phyloP scores from a whole-genome alignment of 2,329 filamentous ascomycete genomes.

The Clonostachys chloroleuca region DNA sequence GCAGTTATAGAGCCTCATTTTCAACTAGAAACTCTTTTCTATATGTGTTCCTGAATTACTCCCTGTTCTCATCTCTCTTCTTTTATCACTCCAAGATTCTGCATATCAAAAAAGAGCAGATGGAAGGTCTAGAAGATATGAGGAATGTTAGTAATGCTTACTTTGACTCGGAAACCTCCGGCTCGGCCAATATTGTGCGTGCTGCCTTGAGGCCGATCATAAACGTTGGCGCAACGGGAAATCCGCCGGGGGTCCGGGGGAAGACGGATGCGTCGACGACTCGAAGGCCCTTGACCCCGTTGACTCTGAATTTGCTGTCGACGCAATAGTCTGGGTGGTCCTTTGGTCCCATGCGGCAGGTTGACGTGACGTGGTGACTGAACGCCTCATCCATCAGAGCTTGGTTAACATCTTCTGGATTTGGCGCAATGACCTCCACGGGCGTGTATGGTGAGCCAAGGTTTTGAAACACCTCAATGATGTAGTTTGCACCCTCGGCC shows the following conservation, averaged over 20 bases:
- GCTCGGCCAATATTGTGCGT: constrained; percentile 37
- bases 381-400: neutral
- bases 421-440: constrained; percentile 22
- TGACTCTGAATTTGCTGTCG: constrained; percentile 49
- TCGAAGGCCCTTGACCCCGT: constrained; percentile 46
- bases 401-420: neutral
- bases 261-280: constrained; percentile 55
- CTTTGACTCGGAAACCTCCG: too few relatives aligned
- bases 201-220: constrained; percentile 56
- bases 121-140: too few relatives aligned
- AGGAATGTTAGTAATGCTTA: too few relatives aligned
- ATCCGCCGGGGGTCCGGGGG: constrained; percentile 18
- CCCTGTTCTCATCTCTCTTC: too few relatives aligned
- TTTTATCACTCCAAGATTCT: too few relatives aligned
- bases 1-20: too few relatives aligned
- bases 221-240: constrained; percentile 41
- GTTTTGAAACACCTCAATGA: neutral
- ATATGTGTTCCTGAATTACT: too few relatives aligned
- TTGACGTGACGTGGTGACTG: neutral
- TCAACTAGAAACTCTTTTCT: too few relatives aligned
- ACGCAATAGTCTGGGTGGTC: constrained; percentile 48
- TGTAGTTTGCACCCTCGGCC: neutral
- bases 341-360: constrained; percentile 42
- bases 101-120: too few relatives aligned
- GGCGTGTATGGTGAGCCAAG: constrained; percentile 14